Base-by-base conservation (phyloP, 306 rosid species). In the Begonia fuchsioides region DNA sequence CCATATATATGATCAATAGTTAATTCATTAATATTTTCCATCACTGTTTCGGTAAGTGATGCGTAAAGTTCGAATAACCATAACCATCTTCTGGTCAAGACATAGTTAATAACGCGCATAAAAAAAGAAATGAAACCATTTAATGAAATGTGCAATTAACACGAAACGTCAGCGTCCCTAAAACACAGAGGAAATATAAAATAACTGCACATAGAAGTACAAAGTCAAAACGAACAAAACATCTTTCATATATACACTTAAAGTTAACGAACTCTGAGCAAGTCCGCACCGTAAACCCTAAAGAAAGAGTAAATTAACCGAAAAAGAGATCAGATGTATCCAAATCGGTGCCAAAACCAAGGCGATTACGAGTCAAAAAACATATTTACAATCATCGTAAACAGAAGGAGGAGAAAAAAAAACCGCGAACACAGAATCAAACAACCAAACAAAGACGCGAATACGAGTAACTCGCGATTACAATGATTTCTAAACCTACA, bases 241-340 rank as follows among this genome's bases (percentile, higher is more conserved):
- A 41, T 41, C n/a, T 41, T 13, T 10, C 45, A 41, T 0, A 41
- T 10, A 41, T 2, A 41, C 45, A 41, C 12, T n/a, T 41, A 41
- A 41, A 41, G 13, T 2, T 41, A 41, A n/a, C 14, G 14, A 41
- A 41, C 45, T 41, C 14, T 5, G 13, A 41, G 45, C 45, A 10
- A 41, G 45, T 41, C 45, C 45, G 14, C 10, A 41, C 12, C 45
- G 45, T 10, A 41, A 41, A 11, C 45, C 45, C 45, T 41, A 11
- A 41, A 41, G 14, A 41, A 41, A 41, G 14, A 10, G 14, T 5
- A 41, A 11, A 41, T 10, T 4, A 11, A 3, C 45, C 3, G 9
- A 10, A n/a, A 3, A n/a, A 41, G 14, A 41, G 45, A n/a, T 2
- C 2, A 41, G 45, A 11, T 1, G 40, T 68, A 68, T 68, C 73